Evolutionary conservation across 192 early-diverging fungal genomes (phyloP).

Genomic region (Podila clonocystis): DNA sequence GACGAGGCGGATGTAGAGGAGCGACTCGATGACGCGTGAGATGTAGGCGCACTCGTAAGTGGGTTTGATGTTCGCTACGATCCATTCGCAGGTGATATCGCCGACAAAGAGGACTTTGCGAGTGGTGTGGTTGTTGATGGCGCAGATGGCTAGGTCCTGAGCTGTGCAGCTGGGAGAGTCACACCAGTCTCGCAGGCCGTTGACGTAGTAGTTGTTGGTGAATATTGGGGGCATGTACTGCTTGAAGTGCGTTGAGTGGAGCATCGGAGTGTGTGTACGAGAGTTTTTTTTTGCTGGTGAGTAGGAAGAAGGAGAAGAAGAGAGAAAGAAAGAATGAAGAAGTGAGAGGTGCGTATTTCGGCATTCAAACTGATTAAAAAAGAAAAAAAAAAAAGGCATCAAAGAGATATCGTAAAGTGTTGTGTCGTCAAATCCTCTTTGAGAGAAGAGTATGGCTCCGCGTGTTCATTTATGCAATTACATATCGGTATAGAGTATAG

Average conservation of each 20-base stretch:
- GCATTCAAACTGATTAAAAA: background rate
- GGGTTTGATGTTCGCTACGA: background rate
- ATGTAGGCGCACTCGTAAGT: constrained; percentile 1
- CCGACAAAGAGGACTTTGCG: constrained; percentile 1
- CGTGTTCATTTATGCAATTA: background rate
- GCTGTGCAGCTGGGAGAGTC: background rate
- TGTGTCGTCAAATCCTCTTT: background rate
- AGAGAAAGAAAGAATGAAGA: background rate
- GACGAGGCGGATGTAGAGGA: constrained; percentile 8
- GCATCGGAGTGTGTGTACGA: background rate
- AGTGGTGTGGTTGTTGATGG: background rate
- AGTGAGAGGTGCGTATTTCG: background rate
- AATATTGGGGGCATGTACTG: too few species aligned
- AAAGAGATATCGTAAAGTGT: background rate
- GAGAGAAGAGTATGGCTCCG: background rate
- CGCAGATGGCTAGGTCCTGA: background rate
- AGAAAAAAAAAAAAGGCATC: background rate
- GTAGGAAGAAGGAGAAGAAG: background rate
- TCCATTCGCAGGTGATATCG: constrained; percentile 1
- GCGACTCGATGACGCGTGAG: constrained; percentile 2
- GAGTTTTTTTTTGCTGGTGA: background rate
- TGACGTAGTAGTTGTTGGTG: too few species aligned
- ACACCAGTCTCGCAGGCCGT: background rate
- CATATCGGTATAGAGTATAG: background rate
- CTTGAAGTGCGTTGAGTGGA: background rate